Percentiles rank a stretch among this genome's conserved stretches.
Evolutionary conservation across 768 basidiomycete genomes (phyloP).

Genomic region (Stropharia rugosoannulata): DNA sequence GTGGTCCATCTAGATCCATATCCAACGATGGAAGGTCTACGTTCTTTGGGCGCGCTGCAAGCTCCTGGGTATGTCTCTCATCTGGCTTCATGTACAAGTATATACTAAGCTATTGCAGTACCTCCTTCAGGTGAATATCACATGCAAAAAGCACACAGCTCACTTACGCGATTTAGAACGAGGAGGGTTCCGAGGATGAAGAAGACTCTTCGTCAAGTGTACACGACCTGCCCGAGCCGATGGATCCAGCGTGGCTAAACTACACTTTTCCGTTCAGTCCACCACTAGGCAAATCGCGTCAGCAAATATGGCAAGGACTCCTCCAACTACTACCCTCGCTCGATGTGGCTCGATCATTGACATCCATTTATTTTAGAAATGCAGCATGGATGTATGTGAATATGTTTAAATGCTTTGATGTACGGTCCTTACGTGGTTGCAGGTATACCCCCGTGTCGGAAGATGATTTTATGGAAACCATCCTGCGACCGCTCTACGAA

Average conservation of each 20-base stretch:
- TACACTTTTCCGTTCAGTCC: conserved; percentile 59
- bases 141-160: background rate
- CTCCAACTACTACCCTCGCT: conserved; percentile 44
- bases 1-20: conserved; percentile 44
- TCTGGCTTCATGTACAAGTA: background rate
- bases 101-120: conserved; percentile 37
- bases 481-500: conserved; percentile 56
- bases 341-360: conserved; percentile 35
- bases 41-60: conserved; percentile 67
- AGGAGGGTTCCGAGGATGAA: conserved; percentile 57
- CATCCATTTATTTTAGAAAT: conserved; percentile 60
- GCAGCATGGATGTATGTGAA: conserved; percentile 69
- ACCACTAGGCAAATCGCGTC: conserved; percentile 39
- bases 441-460: conserved; percentile 72
- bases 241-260: conserved; percentile 58
- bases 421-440: conserved; percentile 1
- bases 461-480: conserved; percentile 49
- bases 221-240: conserved; percentile 37
- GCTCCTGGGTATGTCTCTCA: conserved; percentile 57
- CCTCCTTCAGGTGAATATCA: conserved; percentile 55
- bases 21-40: conserved; percentile 60
- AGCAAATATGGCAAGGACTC: conserved; percentile 43
- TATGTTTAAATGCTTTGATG: background rate
- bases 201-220: conserved; percentile 30
- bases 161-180: conserved; percentile 43